Conservation (phyloP, 305 asterid species). For the Fraxinus sp. region DNA sequence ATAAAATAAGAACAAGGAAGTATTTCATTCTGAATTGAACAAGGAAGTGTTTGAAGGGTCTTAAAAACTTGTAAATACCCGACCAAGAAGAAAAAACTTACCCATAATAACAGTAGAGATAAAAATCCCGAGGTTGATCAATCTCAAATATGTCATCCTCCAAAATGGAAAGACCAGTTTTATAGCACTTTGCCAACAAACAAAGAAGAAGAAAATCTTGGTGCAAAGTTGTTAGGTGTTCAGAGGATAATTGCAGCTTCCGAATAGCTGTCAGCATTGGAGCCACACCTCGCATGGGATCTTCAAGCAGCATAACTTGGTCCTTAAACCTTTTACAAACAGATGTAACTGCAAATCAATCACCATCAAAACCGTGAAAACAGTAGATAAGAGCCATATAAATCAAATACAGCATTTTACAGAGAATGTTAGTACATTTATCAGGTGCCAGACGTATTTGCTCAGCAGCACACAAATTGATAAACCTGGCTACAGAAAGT, state of each 20-base stretch:
- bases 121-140: conserved; percentile 89
- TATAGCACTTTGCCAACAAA: conserved; percentile 75
- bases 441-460: conserved; percentile 82
- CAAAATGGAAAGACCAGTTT: conserved; percentile 69
- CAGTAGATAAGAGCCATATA: conserved; percentile 19
- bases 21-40: not conserved
- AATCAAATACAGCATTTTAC: conserved; percentile 12
- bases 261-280: conserved; percentile 70
- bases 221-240: conserved; percentile 83
- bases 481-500: conserved; percentile 58
- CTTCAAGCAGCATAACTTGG: conserved; percentile 57
- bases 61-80: not conserved
- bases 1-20: not conserved
- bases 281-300: conserved; percentile 87
- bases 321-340: conserved; percentile 84
- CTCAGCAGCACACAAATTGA: conserved; percentile 60
- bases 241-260: conserved; percentile 72
- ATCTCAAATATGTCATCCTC: conserved; percentile 72
- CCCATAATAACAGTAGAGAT: conserved; percentile 92
- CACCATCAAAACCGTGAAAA: conserved; percentile 21
- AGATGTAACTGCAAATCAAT: conserved; percentile 62
- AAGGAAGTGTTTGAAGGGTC: not conserved
- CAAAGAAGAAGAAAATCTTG: conserved; percentile 87
- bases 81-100: conserved; percentile 33
- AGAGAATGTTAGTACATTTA: conserved; percentile 49